phyloP scores from a whole-genome alignment of 2,329 filamentous ascomycete species.

The Penicillium griseofulvum region DNA sequence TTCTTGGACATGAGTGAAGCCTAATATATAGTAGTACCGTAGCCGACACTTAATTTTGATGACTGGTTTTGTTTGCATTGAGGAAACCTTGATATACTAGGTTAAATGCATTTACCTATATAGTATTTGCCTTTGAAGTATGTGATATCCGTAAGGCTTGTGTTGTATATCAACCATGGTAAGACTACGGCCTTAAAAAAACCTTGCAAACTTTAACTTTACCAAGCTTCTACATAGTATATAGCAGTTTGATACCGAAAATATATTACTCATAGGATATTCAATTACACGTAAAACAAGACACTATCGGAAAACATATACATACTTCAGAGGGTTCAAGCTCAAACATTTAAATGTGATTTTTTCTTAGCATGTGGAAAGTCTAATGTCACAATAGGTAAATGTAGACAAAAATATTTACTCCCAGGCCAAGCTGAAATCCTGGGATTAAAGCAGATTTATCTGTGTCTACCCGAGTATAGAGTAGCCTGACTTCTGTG shows the following conservation, averaged over 20 bases:
- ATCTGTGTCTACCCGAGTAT: background rate
- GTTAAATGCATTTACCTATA: background rate
- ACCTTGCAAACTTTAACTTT: background rate
- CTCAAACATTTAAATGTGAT: background rate
- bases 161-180: slow-evolving; percentile 1
- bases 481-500: background rate
- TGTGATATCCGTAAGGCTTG: background rate
- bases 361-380: background rate
- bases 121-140: background rate
- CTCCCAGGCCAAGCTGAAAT: background rate
- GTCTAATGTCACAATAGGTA: background rate
- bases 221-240: background rate
- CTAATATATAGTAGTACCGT: background rate
- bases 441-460: background rate
- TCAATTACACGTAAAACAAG: background rate
- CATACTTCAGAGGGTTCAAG: background rate
- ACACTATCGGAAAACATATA: background rate
- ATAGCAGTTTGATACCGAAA: no score
- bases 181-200: background rate
- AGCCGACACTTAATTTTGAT: background rate
- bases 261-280: no score
- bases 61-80: background rate
- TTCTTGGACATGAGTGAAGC: background rate
- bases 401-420: background rate
- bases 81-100: background rate